Evolutionary conservation across 441 rosid species (phyloP), one percentile per base, ranked within the genome.

Genomic region (Pelargonium citronellum): DNA sequence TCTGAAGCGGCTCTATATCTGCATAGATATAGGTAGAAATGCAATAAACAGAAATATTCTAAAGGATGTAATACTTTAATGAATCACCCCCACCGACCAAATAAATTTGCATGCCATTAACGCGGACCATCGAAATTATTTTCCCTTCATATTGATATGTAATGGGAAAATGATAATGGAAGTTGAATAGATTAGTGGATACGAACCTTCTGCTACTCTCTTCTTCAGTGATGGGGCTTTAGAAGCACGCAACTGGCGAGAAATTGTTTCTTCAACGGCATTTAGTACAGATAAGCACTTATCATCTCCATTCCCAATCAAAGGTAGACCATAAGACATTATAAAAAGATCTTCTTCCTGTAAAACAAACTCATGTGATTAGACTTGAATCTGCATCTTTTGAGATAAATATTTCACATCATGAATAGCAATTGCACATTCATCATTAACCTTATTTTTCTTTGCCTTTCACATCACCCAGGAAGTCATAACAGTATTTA

Each of bases 261-360:
- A 80, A 72, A 90, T 77, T 61, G 89, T 86, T 83, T 92, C 98
- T 84, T 95, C 99, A 27, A 91, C 93, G 17, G 98, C 91, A 84
- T 90, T 95, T 76, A 95, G 66, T 77, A 90, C 79, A 62, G 88
- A 82, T 76, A 92, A 81, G 80, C 97, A 90, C 81, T 84, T 92
- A 12, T 85, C 93, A 83, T 95, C 95, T 69, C 87, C 98, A 73
- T 87, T 89, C 69, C 76, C 93, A 73, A 27, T 78, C 67, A 95
- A 79, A 78, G 97, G 90, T 83, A 95, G 96, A 69, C 99, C 98
- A 78, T 90, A 91, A 47, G 95, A 73, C 97, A 91, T 92, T 9
- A 88, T 87, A 71, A 95, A 85, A 72, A 90, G 86, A 85, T 95
- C 99, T 78, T 95, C 99, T 83, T 95, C 99, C 99, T 92, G 79